These are phyloP conservation scores for Rubroshorea leprosula DNA, from an alignment of 345 rosid species.

Conservation along the genomic window DNA sequence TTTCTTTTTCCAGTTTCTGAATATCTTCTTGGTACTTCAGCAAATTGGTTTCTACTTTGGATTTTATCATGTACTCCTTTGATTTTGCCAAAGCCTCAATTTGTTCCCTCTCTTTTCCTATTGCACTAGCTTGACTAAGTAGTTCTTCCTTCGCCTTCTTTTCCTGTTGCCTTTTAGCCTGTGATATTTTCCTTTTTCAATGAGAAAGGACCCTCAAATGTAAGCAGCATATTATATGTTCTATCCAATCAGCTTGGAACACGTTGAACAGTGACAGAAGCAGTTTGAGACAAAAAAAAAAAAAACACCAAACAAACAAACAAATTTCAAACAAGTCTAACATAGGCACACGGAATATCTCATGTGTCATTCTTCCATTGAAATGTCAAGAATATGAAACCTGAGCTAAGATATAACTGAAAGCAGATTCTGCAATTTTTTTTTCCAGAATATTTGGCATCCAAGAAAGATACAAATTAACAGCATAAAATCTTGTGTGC, in stretches of 20 bases:
- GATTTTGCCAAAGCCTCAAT: slow-evolving; percentile 43
- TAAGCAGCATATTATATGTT: slow-evolving; percentile 16
- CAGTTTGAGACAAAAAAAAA: slow-evolving; percentile 1
- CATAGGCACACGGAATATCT: not conserved
- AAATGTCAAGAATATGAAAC: slow-evolving; percentile 3
- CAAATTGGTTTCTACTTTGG: slow-evolving; percentile 45
- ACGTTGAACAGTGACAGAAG: slow-evolving; percentile 7
- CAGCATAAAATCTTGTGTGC: not conserved
- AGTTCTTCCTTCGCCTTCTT: slow-evolving; percentile 52
- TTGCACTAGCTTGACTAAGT: slow-evolving; percentile 30
- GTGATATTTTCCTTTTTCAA: slow-evolving; percentile 33
- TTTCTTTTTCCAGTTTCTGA: slow-evolving; percentile 58
- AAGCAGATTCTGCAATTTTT: not conserved
- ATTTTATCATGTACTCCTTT: slow-evolving; percentile 42
- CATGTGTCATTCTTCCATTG: not conserved
- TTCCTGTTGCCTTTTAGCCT: slow-evolving; percentile 84
- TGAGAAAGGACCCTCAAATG: slow-evolving; percentile 22
- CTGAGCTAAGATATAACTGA: not conserved
- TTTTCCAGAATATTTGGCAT: not conserved
- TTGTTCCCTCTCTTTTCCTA: slow-evolving; percentile 48
- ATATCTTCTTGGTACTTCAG: slow-evolving; percentile 46
- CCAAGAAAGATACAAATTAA: not conserved
- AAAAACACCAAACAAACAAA: no score
- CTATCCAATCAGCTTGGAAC: slow-evolving; percentile 8
- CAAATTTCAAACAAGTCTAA: not conserved